These are phyloP conservation scores for Moricandia moricandioides DNA, from an alignment of 345 rosid species.

Conservation along the genomic window DNA sequence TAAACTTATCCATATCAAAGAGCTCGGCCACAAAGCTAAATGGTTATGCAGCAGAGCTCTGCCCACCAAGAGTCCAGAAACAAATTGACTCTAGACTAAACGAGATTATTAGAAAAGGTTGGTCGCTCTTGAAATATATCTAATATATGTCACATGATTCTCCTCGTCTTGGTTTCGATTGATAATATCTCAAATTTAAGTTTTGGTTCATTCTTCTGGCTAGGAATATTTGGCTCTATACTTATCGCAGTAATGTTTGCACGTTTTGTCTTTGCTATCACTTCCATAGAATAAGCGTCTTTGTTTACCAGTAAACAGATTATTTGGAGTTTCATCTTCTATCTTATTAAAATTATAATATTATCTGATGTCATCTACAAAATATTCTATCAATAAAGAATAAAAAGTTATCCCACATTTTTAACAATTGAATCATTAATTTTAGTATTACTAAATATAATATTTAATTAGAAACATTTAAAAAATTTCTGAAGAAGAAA, in stretches of 20 bases:
- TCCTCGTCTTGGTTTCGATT: background rate
- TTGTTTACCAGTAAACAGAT: background rate
- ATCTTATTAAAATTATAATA: background rate
- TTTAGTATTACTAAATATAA: no score
- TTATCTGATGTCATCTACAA: background rate
- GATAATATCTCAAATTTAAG: slow-evolving; percentile 1
- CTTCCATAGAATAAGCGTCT: background rate
- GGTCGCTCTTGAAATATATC: slow-evolving; percentile 70
- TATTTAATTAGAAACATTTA: no score
- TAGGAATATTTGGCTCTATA: background rate
- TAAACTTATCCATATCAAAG: slow-evolving; percentile 24
- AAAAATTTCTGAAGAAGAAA: no score
- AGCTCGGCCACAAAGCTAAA: slow-evolving; percentile 79
- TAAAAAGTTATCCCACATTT: no score
- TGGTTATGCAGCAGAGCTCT: slow-evolving; percentile 81
- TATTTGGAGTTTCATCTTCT: background rate
- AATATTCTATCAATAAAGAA: no score
- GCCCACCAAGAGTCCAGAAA: slow-evolving; percentile 59
- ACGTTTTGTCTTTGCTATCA: slow-evolving; percentile 1
- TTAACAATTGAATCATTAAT: no score
- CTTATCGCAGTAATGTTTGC: slow-evolving; percentile 12
- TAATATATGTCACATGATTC: slow-evolving; percentile 25
- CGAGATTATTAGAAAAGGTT: slow-evolving; percentile 70
- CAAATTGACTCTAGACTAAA: slow-evolving; percentile 62
- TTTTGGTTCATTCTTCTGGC: slow-evolving; percentile 26